A percentile compares a stretch with the other conserved stretches of the same genome.
Conservation (phyloP, 1,284 basidiomycete species). For the Ceratobasidium sp. region DNA sequence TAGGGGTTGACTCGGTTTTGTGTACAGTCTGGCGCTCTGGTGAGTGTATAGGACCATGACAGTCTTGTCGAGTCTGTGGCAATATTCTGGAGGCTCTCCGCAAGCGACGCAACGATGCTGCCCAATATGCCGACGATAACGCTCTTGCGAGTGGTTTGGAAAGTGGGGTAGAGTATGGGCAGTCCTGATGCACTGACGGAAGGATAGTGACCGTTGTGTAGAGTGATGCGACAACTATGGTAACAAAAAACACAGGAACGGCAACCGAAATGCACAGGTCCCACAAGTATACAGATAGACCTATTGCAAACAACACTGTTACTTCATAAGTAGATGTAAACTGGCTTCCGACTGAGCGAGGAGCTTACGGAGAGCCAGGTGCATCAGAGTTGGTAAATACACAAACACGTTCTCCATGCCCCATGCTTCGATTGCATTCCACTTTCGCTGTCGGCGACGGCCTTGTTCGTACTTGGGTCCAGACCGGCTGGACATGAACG, state of each 20-base stretch:
- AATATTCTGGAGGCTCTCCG: too few species aligned
- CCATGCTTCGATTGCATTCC: not conserved
- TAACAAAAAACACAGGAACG: not conserved
- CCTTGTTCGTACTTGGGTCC: not conserved
- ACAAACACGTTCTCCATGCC: not conserved
- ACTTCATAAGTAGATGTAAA: not conserved
- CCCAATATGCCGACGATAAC: not conserved
- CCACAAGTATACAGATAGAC: constrained; percentile 17
- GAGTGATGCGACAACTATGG: not conserved
- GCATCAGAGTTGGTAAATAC: not conserved
- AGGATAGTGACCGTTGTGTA: not conserved
- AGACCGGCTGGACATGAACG: not conserved
- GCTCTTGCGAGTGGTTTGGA: not conserved
- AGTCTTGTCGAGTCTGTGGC: not conserved
- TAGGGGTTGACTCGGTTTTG: not conserved
- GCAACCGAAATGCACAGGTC: not conserved
- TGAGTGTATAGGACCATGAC: not conserved
- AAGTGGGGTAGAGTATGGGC: constrained; percentile 8
- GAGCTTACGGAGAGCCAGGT: constrained; percentile 3
- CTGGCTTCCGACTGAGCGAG: not conserved
- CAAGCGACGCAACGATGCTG: too few species aligned
- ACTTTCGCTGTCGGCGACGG: constrained; percentile 11
- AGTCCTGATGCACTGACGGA: not conserved
- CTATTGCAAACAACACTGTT: constrained; percentile 1
- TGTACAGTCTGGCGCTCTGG: not conserved